Conservation (phyloP, 2,329 filamentous ascomycete genomes). For the Fusarium oxysporum region DNA sequence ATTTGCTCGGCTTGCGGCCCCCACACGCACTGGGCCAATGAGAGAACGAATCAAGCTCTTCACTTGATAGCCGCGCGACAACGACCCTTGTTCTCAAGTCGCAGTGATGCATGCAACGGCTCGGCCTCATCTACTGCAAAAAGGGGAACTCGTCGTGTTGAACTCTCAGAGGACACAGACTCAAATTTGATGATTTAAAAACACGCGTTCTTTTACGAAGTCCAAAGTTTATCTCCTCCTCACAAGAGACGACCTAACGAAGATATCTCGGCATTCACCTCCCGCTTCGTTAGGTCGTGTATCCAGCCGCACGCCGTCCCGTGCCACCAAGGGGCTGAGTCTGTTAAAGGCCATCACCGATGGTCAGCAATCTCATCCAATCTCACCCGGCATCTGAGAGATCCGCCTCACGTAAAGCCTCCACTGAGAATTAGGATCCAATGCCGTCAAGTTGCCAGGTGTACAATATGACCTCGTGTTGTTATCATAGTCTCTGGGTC, state of each 20-base stretch:
- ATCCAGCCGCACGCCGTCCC: conserved; percentile 19
- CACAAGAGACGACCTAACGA: neutral
- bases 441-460: conserved; percentile 2
- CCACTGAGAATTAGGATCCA: neutral
- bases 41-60: conserved; percentile 5
- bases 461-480: conserved; percentile 9
- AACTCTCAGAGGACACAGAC: conserved; percentile 15
- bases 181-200: conserved; percentile 22
- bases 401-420: conserved; percentile 30
- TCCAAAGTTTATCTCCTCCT: conserved; percentile 1
- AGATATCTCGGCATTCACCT: conserved; percentile 3
- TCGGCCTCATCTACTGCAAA: conserved; percentile 24
- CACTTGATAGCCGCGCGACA: conserved; percentile 46
- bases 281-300: neutral
- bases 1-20: conserved; percentile 41
- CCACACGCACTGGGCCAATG: conserved; percentile 37
- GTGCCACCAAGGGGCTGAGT: conserved; percentile 34
- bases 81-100: conserved; percentile 29
- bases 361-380: conserved; percentile 39
- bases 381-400: conserved; percentile 26
- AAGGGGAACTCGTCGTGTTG: conserved; percentile 35
- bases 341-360: conserved; percentile 1
- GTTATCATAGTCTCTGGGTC: neutral
- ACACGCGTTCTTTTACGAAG: conserved; percentile 9
- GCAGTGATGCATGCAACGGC: conserved; percentile 20